A percentile compares a stretch with the other conserved stretches of the same genome.
phyloP scores from a whole-genome alignment of 192 early-diverging fungal genomes.

The Tieghemiomyces parasiticus region DNA sequence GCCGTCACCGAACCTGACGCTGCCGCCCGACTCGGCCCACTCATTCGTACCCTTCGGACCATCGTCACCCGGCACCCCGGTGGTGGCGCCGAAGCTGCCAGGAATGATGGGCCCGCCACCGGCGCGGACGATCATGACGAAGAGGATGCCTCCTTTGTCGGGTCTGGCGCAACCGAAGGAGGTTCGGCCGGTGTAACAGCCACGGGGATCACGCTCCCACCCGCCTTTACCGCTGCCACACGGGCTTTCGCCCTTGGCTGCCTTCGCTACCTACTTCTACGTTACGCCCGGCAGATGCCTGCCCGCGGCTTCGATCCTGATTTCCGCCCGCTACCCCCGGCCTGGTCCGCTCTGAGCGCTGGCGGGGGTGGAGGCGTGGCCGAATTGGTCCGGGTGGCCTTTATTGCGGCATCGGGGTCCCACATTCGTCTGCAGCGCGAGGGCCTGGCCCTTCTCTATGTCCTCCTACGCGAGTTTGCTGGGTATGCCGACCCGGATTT shows the following conservation, averaged over 20 bases:
- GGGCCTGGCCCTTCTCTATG: conserved; percentile 65
- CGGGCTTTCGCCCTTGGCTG: neutral
- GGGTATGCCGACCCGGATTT: conserved; percentile 74
- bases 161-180: neutral
- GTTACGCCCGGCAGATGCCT: neutral
- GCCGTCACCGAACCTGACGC: conserved; percentile 19
- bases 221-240: neutral
- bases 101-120: neutral
- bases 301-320: neutral
- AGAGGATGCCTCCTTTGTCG: conserved; percentile 6
- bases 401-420: conserved; percentile 67
- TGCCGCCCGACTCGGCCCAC: conserved; percentile 3
- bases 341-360: conserved; percentile 20
- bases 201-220: neutral
- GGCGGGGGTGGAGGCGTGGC: conserved; percentile 36
- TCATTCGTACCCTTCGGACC: neutral
- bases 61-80: neutral
- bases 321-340: neutral
- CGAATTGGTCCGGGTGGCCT: conserved; percentile 82
- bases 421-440: conserved; percentile 60
- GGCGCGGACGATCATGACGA: neutral
- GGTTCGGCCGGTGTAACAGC: neutral
- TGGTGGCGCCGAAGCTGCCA: too few relatives aligned
- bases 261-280: neutral
- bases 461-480: conserved; percentile 60